Percentiles rank a stretch among this genome's conserved stretches.
Evolutionary conservation across 805 yeast species (phyloP).

Genomic region (Hanseniaspora thailandica): DNA sequence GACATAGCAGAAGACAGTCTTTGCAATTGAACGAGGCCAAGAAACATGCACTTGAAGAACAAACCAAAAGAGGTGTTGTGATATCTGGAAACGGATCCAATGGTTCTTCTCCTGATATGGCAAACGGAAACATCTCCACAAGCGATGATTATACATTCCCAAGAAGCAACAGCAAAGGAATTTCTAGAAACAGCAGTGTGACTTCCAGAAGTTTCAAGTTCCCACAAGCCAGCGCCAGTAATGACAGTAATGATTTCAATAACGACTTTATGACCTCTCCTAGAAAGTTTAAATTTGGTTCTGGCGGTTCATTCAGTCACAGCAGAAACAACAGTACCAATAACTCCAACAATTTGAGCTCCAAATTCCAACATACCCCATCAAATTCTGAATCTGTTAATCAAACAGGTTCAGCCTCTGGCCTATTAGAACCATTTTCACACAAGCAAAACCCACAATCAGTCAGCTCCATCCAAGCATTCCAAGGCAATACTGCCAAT

Average conservation of each 20-base stretch:
- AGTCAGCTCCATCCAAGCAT: slow-evolving; percentile 39
- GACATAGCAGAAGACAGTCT: slow-evolving; percentile 86
- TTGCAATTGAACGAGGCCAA: slow-evolving; percentile 86
- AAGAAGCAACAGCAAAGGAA: background rate
- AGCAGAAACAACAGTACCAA: slow-evolving; percentile 44
- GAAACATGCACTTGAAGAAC: slow-evolving; percentile 88
- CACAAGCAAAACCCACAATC: slow-evolving; percentile 72
- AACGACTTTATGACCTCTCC: slow-evolving; percentile 13
- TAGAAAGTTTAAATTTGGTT: slow-evolving; percentile 30
- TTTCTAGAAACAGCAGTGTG: slow-evolving; percentile 13
- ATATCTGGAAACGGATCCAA: slow-evolving; percentile 16
- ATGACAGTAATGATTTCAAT: slow-evolving; percentile 3
- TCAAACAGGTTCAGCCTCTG: slow-evolving; percentile 16
- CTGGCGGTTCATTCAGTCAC: slow-evolving; percentile 37
- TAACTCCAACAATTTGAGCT: slow-evolving; percentile 18
- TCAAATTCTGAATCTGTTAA: slow-evolving; percentile 29
- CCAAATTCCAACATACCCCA: slow-evolving; percentile 15
- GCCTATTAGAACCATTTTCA: slow-evolving; percentile 29
- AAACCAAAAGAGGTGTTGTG: slow-evolving; percentile 46
- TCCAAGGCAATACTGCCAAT: slow-evolving; percentile 27
- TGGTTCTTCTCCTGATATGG: slow-evolving; percentile 22
- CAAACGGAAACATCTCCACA: slow-evolving; percentile 16
- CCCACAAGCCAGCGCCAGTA: background rate
- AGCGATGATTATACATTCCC: slow-evolving; percentile 21
- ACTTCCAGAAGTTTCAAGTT: slow-evolving; percentile 9